These are phyloP conservation scores for Magnusiomyces fungicola DNA, from an alignment of 1,139 yeast genomes.

Conservation along the genomic window DNA sequence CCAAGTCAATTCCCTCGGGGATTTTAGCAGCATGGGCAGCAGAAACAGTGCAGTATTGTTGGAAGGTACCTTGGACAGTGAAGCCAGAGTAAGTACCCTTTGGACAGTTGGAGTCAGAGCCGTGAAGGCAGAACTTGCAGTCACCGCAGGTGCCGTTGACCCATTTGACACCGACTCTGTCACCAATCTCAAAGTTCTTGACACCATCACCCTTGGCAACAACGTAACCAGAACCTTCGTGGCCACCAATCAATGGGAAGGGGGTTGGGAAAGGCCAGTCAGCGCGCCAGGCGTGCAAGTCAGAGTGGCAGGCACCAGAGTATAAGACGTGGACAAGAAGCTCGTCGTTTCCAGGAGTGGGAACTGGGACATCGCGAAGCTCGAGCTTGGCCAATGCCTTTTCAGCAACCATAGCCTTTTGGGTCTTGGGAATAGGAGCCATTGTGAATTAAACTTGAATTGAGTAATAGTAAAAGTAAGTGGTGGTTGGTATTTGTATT, in stretches of 20 bases:
- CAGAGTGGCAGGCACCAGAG: conserved; percentile 37
- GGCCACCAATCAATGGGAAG: conserved; percentile 22
- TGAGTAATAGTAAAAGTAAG: not conserved
- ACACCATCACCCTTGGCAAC: conserved; percentile 22
- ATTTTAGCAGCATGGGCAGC: conserved; percentile 71
- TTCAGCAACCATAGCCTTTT: conserved; percentile 24
- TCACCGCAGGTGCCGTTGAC: conserved; percentile 22
- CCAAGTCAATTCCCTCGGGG: conserved; percentile 58
- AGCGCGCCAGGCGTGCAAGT: conserved; percentile 24
- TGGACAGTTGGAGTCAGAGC: conserved; percentile 20
- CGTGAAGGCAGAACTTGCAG: conserved; percentile 20
- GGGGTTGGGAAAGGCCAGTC: conserved; percentile 14
- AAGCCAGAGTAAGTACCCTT: conserved; percentile 41
- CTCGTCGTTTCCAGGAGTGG: conserved; percentile 24
- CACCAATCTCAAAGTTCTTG: conserved; percentile 20
- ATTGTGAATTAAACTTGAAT: not conserved
- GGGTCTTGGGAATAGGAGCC: conserved; percentile 22
- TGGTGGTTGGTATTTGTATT: not conserved
- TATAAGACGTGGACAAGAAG: conserved; percentile 26
- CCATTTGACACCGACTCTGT: conserved; percentile 23
- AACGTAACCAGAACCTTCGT: conserved; percentile 26
- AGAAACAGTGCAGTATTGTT: conserved; percentile 69
- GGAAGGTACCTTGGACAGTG: conserved; percentile 70
- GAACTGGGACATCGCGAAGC: conserved; percentile 26
- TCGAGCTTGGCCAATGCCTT: conserved; percentile 16